Percentiles rank a stretch among this genome's conserved stretches.
Evolutionary conservation across 805 yeast species (phyloP).

Genomic region (Yarrowia keelungensis): DNA sequence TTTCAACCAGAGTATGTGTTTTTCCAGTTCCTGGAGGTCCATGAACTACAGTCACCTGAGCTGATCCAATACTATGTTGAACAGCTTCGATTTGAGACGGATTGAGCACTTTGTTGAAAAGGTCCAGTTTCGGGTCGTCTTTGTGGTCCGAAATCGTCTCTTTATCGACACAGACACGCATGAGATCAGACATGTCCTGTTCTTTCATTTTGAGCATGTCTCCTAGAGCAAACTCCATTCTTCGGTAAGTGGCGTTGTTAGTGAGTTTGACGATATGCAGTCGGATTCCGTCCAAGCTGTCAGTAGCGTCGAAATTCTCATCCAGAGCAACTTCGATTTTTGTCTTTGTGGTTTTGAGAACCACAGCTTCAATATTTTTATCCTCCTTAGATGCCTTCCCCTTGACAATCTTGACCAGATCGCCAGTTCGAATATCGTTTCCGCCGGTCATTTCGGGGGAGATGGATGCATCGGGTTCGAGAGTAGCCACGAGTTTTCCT

Average conservation of each 20-base stretch:
- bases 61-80: slow-evolving; percentile 61
- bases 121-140: slow-evolving; percentile 45
- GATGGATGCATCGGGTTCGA: slow-evolving; percentile 60
- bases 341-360: slow-evolving; percentile 59
- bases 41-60: slow-evolving; percentile 64
- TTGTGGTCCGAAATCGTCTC: slow-evolving; percentile 30
- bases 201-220: slow-evolving; percentile 61
- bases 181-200: slow-evolving; percentile 49
- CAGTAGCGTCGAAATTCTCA: slow-evolving; percentile 60
- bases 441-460: slow-evolving; percentile 50
- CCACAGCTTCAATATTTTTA: slow-evolving; percentile 65
- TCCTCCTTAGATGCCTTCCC: slow-evolving; percentile 12
- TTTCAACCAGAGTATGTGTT: slow-evolving; percentile 83
- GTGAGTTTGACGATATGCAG: slow-evolving; percentile 73
- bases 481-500: slow-evolving; percentile 72
- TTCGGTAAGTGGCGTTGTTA: slow-evolving; percentile 51
- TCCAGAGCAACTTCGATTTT: slow-evolving; percentile 66
- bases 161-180: slow-evolving; percentile 57
- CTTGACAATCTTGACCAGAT: slow-evolving; percentile 63
- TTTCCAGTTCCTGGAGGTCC: slow-evolving; percentile 89
- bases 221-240: slow-evolving; percentile 78
- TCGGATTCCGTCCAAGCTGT: slow-evolving; percentile 52
- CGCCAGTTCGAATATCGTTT: slow-evolving; percentile 64
- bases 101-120: slow-evolving; percentile 60
- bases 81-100: slow-evolving; percentile 78